Conservation (phyloP, 345 rosid genomes). For the Tarenaya hassleriana region DNA sequence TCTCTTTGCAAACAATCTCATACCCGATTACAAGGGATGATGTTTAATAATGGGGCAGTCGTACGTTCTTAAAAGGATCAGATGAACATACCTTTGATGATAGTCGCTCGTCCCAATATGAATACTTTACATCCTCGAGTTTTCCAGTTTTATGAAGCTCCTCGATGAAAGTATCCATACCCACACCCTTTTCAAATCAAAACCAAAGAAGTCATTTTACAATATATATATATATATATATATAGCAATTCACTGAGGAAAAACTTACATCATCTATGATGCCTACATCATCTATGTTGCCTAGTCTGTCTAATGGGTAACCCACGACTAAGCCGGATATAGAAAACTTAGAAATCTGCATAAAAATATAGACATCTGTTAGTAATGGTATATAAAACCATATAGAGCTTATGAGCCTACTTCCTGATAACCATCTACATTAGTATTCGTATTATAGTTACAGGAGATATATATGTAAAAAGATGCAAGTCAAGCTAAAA, state of each 20-base stretch:
- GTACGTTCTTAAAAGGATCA: background rate
- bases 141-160: slow-evolving; percentile 52
- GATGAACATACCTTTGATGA: slow-evolving; percentile 57
- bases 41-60: background rate
- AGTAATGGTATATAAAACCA: slow-evolving; percentile 6
- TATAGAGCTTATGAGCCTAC: background rate
- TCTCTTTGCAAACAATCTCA: too few relatives aligned
- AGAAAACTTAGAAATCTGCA: slow-evolving; percentile 61
- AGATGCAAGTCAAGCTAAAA: too few relatives aligned
- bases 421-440: slow-evolving; percentile 5
- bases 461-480: too few relatives aligned
- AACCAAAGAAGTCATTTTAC: slow-evolving; percentile 3
- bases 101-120: slow-evolving; percentile 70
- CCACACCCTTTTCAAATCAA: slow-evolving; percentile 40
- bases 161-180: slow-evolving; percentile 54
- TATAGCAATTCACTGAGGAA: slow-evolving; percentile 3
- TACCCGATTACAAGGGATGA: too few relatives aligned
- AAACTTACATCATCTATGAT: slow-evolving; percentile 37
- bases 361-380: background rate
- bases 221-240: slow-evolving; percentile 1
- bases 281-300: slow-evolving; percentile 26
- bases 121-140: slow-evolving; percentile 52
- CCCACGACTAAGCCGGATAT: slow-evolving; percentile 70
- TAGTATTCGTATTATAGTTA: background rate
- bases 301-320: slow-evolving; percentile 43